Base-by-base conservation (phyloP, 257 asterid genomes). In the Cordia subcordata region DNA sequence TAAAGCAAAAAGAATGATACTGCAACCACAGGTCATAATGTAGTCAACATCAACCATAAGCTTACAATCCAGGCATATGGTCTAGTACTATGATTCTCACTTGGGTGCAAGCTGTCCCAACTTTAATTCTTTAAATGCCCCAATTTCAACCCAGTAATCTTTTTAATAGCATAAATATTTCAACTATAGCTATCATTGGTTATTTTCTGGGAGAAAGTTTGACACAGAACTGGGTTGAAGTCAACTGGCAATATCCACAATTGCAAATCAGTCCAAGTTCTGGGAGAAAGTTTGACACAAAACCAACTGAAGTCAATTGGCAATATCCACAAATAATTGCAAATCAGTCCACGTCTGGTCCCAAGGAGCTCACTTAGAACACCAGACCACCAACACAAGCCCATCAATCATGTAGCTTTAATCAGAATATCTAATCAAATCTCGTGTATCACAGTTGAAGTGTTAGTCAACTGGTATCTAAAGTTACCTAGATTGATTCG, bases 121-220 rank as follows among this genome's bases (percentile, higher is more conserved):
- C 82, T 77, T 85, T 76, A 60, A 87, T 79, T 77, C 89, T 79
- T 77, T 83, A 84, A 82, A 85, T 79, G 87, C 88, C 90, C 89
- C 90, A n/a, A 16, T 57, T 39, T 27, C 4, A 27, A 27, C 35
- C n/a, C n/a, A n/a, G n/a, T 27, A 27, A 6, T 27, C 3, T 6
- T 27, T 27, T 27, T 27, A 27, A 3, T 27, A 1, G 35, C 6
- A 27, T n/a, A 27, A 27, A 6, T 27, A 27, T 3, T 1, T 27
- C 6, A 27, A 27, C 35, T 27, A 27, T 3, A 1, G 35, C 35
- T 27, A 27, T 27, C 6, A 27, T 27, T 27, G 6, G 6, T 27
- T 27, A 27, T 6, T 27, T 27, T 27, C 35, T 6, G 6, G 35
- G 6, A 6, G 35, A 27, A 27, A 27, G 4, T 1, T 27, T 1